Evolutionary conservation across 805 yeast genomes (phyloP), one percentile per base, ranked within the genome.

Genomic region (Kuraishia floccosa): DNA sequence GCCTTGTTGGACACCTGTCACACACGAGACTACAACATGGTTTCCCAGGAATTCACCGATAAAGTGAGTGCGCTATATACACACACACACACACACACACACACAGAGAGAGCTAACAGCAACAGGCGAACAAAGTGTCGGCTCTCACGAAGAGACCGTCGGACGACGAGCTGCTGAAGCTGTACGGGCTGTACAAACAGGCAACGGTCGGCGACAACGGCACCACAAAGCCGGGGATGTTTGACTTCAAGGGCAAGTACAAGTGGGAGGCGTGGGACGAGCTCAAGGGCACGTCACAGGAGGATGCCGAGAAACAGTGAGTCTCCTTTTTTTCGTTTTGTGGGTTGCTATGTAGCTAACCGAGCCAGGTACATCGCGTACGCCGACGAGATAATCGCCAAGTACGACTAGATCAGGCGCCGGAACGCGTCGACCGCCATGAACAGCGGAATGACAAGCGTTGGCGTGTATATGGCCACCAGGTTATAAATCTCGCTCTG

Each of bases 261-360:
- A 91, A 91, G 69, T 91, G 97, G 97, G 89, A 87, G 53, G 72
- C 97, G 6, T 91, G 97, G 97, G 78, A 78, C 48, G 76, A 75
- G 46, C 63, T 78, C 50, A 80, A 82, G 64, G 98, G 98, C 35
- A 72, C 71, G 38, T 59, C 85, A 25, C 82, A 81, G 59, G 94
- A 74, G 44, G 96, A 85, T 22, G 98, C 98, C 37, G 97, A 89
- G 67, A 40, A 68, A 45, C 68, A 85, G 57, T 73, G 41, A 35
- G 54, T 47, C 4, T 13, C 5, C 6, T 6, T 7, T 9, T n/a
- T n/a, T 27, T 14, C 9, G 10, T 5, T 21, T 8, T 27, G 12
- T 21, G 5, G n/a, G 8, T 24, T 17, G 20, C 26, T 28, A 8
- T 16, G 2, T 9, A 11, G 6, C 17, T n/a, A 17, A n/a, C n/a